Base-by-base conservation (phyloP, 129 eudicot genomes). In the Sambucus nigra region DNA sequence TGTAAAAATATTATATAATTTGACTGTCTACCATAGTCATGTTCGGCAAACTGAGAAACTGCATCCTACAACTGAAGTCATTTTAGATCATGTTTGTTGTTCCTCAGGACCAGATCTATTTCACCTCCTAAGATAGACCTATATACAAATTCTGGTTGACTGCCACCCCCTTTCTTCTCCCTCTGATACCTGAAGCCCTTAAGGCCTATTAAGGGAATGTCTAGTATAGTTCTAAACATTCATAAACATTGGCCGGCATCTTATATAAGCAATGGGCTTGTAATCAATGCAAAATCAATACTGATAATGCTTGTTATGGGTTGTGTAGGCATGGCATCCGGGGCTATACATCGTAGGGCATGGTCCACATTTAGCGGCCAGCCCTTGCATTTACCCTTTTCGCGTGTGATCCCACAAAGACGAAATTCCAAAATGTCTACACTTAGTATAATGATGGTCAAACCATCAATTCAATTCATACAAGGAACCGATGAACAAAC, bases 401-500 rank as follows among this genome's bases (percentile, higher is more conserved):
- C 78, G 20, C 38, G 57, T 15, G 46, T 45, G 19, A 41, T 70
- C 44, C 72, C 73, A 26, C 64, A 22, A 2, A 67, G 59, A 22
- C 72, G 47, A 62, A 66, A n/a, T 17, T 60, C 54, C 24, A 72
- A 63, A 52, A 54, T 45, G 25, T 63, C 74, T 21, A 75, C 77
- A 27, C 73, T 68, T 0, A 53, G 68, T 21, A 62, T 77, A 47
- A 69, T 74, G 76, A 80, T 80, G 94, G 81, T 79, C 2, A 76
- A 80, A 64, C 99, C 99, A 25, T 20, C 75, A 0, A 92, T 92
- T 49, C 99, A 92, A 57, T 92, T 92, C 80, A 86, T 92, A 54
- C 99, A 82, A 64, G 99, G 99, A 31, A 80, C 63, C 47, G 96
- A 92, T 67, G 99, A 92, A 59, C 94, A 82, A 50, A 86, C 99